phyloP scores from a whole-genome alignment of 805 yeast species.

The Wickerhamiella australiensis region DNA sequence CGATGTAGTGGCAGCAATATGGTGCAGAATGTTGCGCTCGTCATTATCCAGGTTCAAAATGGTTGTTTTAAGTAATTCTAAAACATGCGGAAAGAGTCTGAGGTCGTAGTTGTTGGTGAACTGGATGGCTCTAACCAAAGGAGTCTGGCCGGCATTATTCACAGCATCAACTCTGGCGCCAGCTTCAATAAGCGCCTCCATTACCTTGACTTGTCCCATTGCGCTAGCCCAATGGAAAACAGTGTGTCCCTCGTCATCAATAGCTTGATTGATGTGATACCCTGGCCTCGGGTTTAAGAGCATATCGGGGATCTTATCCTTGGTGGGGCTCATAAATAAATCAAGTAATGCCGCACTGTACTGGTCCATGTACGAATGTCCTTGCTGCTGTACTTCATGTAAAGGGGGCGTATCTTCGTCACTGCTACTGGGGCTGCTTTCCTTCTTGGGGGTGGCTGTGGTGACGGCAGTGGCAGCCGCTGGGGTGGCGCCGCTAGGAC shows the following conservation, averaged over 20 bases:
- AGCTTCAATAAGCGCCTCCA: conserved; percentile 58
- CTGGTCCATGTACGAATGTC: conserved; percentile 25
- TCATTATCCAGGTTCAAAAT: conserved; percentile 68
- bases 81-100: conserved; percentile 64
- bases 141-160: conserved; percentile 71
- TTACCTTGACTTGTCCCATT: conserved; percentile 71
- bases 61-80: conserved; percentile 64
- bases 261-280: conserved; percentile 61
- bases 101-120: conserved; percentile 81
- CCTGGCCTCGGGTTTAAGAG: conserved; percentile 50
- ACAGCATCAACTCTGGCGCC: conserved; percentile 57
- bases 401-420: conserved; percentile 2
- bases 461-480: conserved; percentile 9
- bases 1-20: conserved; percentile 59
- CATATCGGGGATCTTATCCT: conserved; percentile 50
- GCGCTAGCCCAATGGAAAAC: conserved; percentile 97
- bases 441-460: conserved; percentile 9
- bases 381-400: background rate
- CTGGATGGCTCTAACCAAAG: conserved; percentile 69
- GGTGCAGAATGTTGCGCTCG: conserved; percentile 68
- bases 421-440: conserved; percentile 10
- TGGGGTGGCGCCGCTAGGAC: conserved; percentile 5
- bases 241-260: conserved; percentile 90
- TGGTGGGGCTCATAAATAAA: conserved; percentile 47
- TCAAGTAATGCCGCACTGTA: conserved; percentile 39